Base-by-base conservation (phyloP, 106 monocot genomes). In the Dendrobium officinale region DNA sequence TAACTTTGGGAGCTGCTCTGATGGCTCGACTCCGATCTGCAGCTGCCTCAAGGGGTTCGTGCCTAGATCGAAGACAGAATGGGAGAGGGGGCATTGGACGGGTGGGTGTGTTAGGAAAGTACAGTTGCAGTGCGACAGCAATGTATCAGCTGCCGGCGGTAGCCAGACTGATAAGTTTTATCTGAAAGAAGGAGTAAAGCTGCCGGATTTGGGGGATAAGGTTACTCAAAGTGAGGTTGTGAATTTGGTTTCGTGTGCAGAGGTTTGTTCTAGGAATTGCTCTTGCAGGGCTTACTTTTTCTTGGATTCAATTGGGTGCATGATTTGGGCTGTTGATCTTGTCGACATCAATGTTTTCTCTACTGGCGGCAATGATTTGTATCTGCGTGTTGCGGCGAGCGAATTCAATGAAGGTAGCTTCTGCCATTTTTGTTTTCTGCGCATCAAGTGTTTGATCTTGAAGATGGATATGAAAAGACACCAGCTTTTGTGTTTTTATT, bases 171-270 rank as follows among this genome's bases (percentile, higher is more conserved):
- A 86, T 51, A 61, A 77, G 29, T 87, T 87, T 56, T 87, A 49
- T 42, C 51, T 42, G 47, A 15, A 84, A 29, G 19, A 74, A 20
- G 55, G 78, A 8, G 80, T 84, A 73, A 87, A 84, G 47, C 54
- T 87, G 51, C 87, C 87, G 24, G 87, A 84, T 54, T 27, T 80
- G 24, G 83, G 77, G 22, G 77, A 83, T 18, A 77, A 55, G 83
- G 10, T 47, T 40, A 13, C 24, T 19, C 9, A 56, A 9, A 51
- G 72, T 22, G 10, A 37, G 16, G 33, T 77, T 9, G 47, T 44
- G 42, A 54, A 67, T 76, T 56, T 72, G 68, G 47, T 37, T 20
- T 31, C 42, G 1, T 84, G 84, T 42, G 10, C 19, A 26, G 37
- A 24, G 24, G 27, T 59, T 17, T 83, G 86, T 16, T 24, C 77